Base-by-base conservation (phyloP, 495 filamentous ascomycete species). In the Annulohypoxylon nitens region DNA sequence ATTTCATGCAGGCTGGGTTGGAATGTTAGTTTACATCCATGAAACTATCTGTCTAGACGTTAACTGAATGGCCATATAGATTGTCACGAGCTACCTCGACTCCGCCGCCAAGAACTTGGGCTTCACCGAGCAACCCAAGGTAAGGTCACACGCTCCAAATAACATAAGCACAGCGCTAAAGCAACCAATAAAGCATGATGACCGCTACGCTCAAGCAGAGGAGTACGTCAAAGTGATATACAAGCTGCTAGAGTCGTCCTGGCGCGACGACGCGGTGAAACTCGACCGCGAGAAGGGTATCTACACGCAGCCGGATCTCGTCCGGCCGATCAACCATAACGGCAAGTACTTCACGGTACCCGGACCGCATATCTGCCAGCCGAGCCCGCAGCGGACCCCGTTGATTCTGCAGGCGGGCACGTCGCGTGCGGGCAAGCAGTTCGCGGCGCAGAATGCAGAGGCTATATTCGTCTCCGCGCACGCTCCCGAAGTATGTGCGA, bases 211-310 rank as follows among this genome's bases (percentile, higher is more conserved):
- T 16, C 81, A 88, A 47, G 90, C 90, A 6, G 88, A 91, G 64
- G 91, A 93, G 75, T 93, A 92, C 77, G 79, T 92, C 66, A 81
- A 85, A 45, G 88, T 92, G 5, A 84, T 91, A 63, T 92, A 92
- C 83, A 92, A 91, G 73, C 86, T 93, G 2, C 87, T 87, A 79
- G 87, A 92, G 70, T 89, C 88, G 16, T 92, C 89, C 9, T 92
- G 90, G 90, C 83, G 89, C 5, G 85, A 88, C 63, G 90, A 92
- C 67, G 90, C 91, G 45, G 87, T 92, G 0, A 77, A 86, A 20
- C 84, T 85, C 4, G 86, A 92, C 68, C 84, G 84, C 45, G 75
- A 85, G 58, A 79, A 76, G 10, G 86, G 86, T 2, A 80, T 90
- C 65, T 91, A 90, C 81, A 88, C 87, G 3, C 86, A 90, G 33